Conservation (phyloP, 371 early-diverging fungal species). For the Chytridium lagenaria region DNA sequence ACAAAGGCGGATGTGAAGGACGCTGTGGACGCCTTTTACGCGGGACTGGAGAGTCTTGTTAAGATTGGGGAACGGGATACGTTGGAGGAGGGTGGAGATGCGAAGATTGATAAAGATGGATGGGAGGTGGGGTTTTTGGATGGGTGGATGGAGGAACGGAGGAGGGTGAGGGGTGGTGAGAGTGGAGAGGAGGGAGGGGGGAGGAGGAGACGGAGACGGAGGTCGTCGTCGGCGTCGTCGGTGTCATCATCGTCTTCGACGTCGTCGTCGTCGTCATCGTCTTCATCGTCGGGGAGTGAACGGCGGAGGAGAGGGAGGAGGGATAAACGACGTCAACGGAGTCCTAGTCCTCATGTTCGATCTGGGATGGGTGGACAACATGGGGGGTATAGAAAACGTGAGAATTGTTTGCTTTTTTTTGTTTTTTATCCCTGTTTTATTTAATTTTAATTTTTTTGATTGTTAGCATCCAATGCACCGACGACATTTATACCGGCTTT, state of each 20-base stretch:
- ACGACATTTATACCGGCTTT: no score
- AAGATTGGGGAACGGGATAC: neutral
- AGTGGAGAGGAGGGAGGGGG: neutral
- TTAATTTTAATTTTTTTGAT: no score
- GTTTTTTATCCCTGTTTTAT: no score
- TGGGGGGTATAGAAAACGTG: no score
- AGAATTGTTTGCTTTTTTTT: no score
- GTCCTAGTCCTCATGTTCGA: no score
- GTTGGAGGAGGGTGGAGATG: neutral
- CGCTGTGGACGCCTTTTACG: neutral
- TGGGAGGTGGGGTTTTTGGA: neutral
- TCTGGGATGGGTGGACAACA: no score
- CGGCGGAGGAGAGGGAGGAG: neutral
- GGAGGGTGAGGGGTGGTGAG: neutral
- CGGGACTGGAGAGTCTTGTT: neutral
- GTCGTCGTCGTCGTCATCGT: constrained; percentile 9
- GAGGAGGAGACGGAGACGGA: neutral
- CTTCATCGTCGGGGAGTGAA: neutral
- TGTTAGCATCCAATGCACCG: no score
- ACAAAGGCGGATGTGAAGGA: neutral
- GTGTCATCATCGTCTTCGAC: no score
- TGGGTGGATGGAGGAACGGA: neutral
- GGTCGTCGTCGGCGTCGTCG: neutral
- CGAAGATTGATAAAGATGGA: neutral
- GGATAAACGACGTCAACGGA: neutral